phyloP scores from a whole-genome alignment of 306 rosid species.

The Vicia faba region DNA sequence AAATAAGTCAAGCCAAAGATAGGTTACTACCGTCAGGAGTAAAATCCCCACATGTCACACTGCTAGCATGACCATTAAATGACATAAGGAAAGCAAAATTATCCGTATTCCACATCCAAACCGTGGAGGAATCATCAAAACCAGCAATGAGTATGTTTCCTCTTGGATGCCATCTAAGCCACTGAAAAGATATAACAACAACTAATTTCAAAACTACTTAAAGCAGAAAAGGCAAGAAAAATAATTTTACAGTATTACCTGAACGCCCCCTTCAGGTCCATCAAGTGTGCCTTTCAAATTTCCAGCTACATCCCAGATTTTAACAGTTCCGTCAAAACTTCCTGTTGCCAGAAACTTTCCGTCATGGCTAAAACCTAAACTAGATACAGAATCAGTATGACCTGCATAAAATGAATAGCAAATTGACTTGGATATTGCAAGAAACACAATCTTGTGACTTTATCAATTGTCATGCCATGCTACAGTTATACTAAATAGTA shows the following conservation, averaged over 20 bases:
- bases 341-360: constrained; percentile 84
- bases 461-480: constrained; percentile 3
- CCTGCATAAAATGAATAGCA: constrained; percentile 52
- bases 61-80: constrained; percentile 77
- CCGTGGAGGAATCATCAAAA: constrained; percentile 70
- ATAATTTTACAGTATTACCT: constrained; percentile 43
- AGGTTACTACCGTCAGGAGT: constrained; percentile 82
- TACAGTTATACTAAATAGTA: neutral
- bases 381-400: constrained; percentile 72
- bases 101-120: constrained; percentile 96
- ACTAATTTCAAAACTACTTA: constrained; percentile 25
- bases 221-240: constrained; percentile 10
- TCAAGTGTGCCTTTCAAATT: constrained; percentile 60
- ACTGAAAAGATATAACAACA: constrained; percentile 55
- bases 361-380: constrained; percentile 76
- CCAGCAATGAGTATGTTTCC: constrained; percentile 85
- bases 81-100: constrained; percentile 52
- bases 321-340: constrained; percentile 71
- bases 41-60: constrained; percentile 90
- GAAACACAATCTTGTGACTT: constrained; percentile 14
- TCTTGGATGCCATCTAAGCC: constrained; percentile 95
- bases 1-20: constrained; percentile 38
- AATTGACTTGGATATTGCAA: constrained; percentile 8
- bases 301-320: constrained; percentile 77
- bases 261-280: constrained; percentile 78